Conservation (phyloP, 257 asterid genomes). For the Ocimum tenuiflorum region DNA sequence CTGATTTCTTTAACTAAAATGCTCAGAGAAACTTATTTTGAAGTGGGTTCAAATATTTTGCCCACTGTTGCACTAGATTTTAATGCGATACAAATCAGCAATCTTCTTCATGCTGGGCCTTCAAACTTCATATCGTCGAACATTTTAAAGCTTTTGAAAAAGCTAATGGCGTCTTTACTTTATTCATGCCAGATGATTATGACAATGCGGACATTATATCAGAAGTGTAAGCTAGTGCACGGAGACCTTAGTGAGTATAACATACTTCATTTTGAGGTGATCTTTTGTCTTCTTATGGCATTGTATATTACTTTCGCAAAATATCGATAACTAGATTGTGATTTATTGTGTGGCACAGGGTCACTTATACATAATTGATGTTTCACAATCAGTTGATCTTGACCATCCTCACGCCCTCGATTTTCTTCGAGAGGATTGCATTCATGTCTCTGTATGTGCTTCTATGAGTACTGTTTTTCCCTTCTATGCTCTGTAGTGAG, state of each 20-base stretch:
- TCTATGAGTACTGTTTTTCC: neutral
- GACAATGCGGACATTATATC: conserved; percentile 75
- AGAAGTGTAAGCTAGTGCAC: conserved; percentile 93
- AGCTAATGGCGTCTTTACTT: neutral
- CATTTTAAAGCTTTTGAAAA: neutral
- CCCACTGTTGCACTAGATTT: neutral
- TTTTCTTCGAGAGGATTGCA: conserved; percentile 82
- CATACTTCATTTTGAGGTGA: conserved; percentile 78
- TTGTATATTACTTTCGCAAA: neutral
- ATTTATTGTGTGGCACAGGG: conserved; percentile 42
- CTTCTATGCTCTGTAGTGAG: too few relatives aligned
- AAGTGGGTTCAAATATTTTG: too few relatives aligned
- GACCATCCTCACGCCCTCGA: conserved; percentile 95
- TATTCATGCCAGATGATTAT: conserved; percentile 50
- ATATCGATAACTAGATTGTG: neutral
- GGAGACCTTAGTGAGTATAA: conserved; percentile 97
- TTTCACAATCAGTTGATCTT: conserved; percentile 93
- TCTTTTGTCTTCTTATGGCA: neutral
- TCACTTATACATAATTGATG: conserved; percentile 86
- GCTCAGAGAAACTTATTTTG: neutral
- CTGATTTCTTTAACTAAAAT: neutral
- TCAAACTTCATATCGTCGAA: too few relatives aligned
- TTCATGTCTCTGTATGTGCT: conserved; percentile 71
- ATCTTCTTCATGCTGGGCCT: neutral
- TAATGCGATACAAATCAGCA: too few relatives aligned